Evolutionary conservation across 805 yeast genomes (phyloP).

Genomic region (Millerago galiae): DNA sequence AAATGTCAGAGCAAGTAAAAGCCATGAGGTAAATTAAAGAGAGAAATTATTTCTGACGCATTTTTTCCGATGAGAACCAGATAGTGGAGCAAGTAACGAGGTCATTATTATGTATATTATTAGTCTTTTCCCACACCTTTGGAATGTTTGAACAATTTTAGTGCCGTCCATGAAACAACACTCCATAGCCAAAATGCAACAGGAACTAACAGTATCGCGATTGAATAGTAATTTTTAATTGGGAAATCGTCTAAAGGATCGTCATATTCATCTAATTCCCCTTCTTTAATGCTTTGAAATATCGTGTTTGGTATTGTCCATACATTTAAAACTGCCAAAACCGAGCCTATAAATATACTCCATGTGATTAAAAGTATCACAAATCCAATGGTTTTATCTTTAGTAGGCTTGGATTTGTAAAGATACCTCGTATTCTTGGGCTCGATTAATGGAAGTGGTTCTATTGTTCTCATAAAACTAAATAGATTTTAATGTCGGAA

Average conservation of each 20-base stretch:
- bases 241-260: conserved; percentile 30
- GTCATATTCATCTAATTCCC: conserved; percentile 1
- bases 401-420: not conserved
- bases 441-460: conserved; percentile 11
- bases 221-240: conserved; percentile 31
- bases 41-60: not conserved
- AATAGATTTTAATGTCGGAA: too few species aligned
- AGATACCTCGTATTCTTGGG: conserved; percentile 1
- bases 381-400: conserved; percentile 10
- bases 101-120: not conserved
- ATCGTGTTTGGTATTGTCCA: conserved; percentile 10
- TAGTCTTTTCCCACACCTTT: conserved; percentile 37
- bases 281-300: conserved; percentile 2
- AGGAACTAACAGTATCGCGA: conserved; percentile 27
- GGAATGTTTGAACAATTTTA: conserved; percentile 75
- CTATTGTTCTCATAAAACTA: not conserved
- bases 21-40: conserved; percentile 32
- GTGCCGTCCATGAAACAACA: conserved; percentile 67
- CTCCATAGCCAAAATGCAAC: conserved; percentile 62
- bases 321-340: conserved; percentile 7
- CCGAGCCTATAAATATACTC: conserved; percentile 7
- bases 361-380: conserved; percentile 10
- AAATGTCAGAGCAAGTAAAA: conserved; percentile 40
- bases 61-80: not conserved
- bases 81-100: too few species aligned